These are phyloP conservation scores for Salix koriyanagi DNA, from an alignment of 345 rosid genomes.

Conservation along the genomic window DNA sequence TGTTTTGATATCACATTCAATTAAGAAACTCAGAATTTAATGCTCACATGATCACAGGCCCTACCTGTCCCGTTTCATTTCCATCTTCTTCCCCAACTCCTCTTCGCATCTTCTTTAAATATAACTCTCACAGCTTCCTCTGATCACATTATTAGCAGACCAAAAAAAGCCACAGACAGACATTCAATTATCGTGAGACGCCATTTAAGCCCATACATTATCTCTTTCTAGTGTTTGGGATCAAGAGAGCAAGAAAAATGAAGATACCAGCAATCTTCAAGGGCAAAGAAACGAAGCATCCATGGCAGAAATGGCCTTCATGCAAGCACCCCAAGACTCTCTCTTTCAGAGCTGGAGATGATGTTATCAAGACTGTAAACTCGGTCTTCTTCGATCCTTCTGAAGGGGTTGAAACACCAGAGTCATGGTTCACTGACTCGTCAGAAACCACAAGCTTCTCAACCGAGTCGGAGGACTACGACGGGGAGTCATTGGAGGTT, in stretches of 20 bases:
- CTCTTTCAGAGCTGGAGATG: constrained; percentile 50
- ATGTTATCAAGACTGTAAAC: constrained; percentile 70
- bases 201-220: not conserved
- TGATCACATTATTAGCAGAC: constrained; percentile 23
- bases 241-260: constrained; percentile 34
- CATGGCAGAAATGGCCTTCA: constrained; percentile 46
- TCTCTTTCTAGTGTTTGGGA: not conserved
- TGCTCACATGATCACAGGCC: constrained; percentile 24
- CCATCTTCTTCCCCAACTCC: not conserved
- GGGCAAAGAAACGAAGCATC: constrained; percentile 20
- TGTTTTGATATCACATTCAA: constrained; percentile 28
- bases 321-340: constrained; percentile 59
- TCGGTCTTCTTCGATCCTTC: constrained; percentile 49
- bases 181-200: not conserved
- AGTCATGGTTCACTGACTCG: constrained; percentile 47
- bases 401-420: constrained; percentile 26
- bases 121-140: constrained; percentile 18
- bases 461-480: constrained; percentile 9
- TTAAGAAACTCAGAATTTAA: constrained; percentile 22
- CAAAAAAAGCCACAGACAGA: not conserved
- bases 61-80: constrained; percentile 6
- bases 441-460: constrained; percentile 36
- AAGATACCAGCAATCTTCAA: constrained; percentile 43
- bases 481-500: constrained; percentile 37
- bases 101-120: constrained; percentile 30